These are phyloP conservation scores for Cornus controversa DNA, from an alignment of 148 eudicot species.

Conservation along the genomic window DNA sequence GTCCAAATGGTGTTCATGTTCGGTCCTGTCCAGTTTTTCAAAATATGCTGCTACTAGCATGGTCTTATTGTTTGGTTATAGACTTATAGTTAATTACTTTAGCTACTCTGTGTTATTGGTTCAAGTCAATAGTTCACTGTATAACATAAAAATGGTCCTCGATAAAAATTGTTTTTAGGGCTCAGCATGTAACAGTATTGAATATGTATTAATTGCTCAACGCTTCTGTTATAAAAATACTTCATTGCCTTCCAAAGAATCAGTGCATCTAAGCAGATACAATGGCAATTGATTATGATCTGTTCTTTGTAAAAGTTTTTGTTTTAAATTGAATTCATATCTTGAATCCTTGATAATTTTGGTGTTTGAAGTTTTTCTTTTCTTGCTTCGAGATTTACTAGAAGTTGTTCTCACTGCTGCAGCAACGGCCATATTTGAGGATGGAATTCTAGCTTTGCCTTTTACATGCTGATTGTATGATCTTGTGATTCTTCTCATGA, in stretches of 20 bases:
- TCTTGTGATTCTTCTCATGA: background rate
- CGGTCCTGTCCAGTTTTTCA: background rate
- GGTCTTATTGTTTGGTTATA: background rate
- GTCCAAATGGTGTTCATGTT: background rate
- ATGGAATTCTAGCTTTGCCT: constrained; percentile 20
- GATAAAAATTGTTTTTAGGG: background rate
- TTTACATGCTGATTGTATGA: constrained; percentile 25
- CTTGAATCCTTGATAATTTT: background rate
- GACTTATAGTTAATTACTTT: background rate
- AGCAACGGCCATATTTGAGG: constrained; percentile 17
- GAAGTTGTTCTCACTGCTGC: constrained; percentile 21
- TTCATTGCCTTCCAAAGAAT: background rate
- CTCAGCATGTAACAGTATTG: background rate
- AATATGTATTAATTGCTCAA: background rate
- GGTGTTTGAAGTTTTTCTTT: background rate
- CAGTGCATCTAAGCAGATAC: constrained; percentile 2
- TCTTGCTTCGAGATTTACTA: constrained; percentile 7
- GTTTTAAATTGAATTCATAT: background rate
- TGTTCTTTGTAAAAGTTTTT: background rate
- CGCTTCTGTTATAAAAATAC: background rate
- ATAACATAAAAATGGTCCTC: too few relatives aligned
- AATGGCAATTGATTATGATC: background rate
- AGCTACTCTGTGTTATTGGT: too few relatives aligned
- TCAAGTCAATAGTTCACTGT: background rate
- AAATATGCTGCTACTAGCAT: background rate